Conservation (phyloP, 108 stramenopile species). For the Skeletonema grethae region DNA sequence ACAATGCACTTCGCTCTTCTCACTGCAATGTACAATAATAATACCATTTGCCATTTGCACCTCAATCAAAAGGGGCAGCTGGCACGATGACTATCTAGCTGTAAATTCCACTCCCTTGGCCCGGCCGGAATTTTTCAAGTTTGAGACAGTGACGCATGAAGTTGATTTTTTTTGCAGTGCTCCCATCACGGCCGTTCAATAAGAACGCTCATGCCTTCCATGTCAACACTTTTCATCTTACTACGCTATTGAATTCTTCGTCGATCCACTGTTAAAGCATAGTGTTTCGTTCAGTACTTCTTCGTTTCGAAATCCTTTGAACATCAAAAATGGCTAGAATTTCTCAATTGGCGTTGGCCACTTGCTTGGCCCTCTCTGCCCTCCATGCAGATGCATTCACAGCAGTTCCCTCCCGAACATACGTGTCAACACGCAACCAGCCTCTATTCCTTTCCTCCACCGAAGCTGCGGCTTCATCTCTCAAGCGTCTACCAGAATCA, state of each 20-base stretch:
- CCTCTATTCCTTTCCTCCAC: slow-evolving; percentile 19
- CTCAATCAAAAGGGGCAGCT: no score
- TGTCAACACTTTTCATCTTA: neutral
- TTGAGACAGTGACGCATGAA: slow-evolving; percentile 1
- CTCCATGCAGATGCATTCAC: slow-evolving; percentile 8
- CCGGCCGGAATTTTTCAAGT: neutral
- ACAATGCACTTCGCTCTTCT: no score
- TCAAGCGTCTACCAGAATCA: slow-evolving; percentile 69
- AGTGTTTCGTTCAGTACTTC: no score
- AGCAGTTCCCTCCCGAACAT: neutral
- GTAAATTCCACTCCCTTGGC: neutral
- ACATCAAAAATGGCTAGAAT: slow-evolving; percentile 29
- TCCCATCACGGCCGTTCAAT: neutral
- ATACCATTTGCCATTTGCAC: no score
- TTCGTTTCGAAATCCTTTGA: no score
- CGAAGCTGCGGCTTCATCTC: slow-evolving; percentile 35
- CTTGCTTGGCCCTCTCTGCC: slow-evolving; percentile 30
- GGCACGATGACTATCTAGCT: no score
- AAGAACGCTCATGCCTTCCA: no score
- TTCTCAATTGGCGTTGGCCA: slow-evolving; percentile 35
- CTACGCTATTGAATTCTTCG: neutral
- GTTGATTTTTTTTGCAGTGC: neutral
- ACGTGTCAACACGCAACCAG: neutral
- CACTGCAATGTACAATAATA: no score
- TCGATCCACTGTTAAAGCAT: no score